Evolutionary conservation across 179 eudicot species (phyloP).

Genomic region (Pouteria campechiana): DNA sequence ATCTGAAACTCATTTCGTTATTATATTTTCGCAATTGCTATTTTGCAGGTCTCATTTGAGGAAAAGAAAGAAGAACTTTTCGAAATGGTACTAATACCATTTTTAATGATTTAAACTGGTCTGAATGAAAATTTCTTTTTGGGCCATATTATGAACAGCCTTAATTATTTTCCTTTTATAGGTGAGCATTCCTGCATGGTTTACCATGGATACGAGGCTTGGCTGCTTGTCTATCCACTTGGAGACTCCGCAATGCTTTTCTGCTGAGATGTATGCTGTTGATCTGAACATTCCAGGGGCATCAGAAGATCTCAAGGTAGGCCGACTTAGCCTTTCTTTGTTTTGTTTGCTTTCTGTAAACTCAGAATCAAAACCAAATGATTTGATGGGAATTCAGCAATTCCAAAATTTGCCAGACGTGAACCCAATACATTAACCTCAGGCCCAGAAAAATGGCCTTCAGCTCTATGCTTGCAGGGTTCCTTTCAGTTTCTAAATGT

Average conservation of each 20-base stretch:
- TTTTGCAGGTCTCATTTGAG: conserved; percentile 75
- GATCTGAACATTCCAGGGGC: conserved; percentile 74
- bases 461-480: too few relatives aligned
- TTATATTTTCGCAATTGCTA: conserved; percentile 15
- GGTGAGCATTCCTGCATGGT: conserved; percentile 99
- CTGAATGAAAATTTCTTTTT: not conserved
- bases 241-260: conserved; percentile 98
- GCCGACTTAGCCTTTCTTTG: not conserved
- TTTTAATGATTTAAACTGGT: not conserved
- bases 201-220: conserved; percentile 83
- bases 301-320: conserved; percentile 97
- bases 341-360: not conserved
- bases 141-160: conserved; percentile 2
- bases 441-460: too few relatives aligned
- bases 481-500: too few relatives aligned
- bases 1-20: conserved; percentile 1
- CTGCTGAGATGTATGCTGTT: conserved; percentile 97
- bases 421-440: too few relatives aligned
- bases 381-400: too few relatives aligned
- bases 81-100: conserved; percentile 65
- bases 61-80: conserved; percentile 81
- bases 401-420: too few relatives aligned
- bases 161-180: conserved; percentile 19
- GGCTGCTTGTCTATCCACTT: conserved; percentile 89
- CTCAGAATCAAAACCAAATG: too few relatives aligned